Evolutionary conservation across 352 stramenopile species (phyloP), one percentile per base, ranked within the genome.

Genomic region (Peronospora destructor): DNA sequence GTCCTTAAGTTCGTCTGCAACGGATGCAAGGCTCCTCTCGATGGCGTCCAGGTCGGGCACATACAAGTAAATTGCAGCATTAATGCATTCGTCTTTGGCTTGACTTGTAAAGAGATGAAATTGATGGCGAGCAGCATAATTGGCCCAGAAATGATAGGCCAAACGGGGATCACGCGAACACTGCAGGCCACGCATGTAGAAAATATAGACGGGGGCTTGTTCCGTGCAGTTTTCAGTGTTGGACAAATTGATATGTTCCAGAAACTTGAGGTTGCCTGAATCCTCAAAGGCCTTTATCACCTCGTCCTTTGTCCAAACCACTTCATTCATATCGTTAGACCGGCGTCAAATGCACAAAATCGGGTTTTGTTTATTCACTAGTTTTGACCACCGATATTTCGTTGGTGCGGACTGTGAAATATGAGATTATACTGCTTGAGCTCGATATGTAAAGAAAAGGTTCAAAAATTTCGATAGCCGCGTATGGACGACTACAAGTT

Each of bases 31-130:
- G 45, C 66, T 79, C 59, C 67, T 68, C 55, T 80, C 71, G 14
- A 85, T 69, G 9, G 58, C 61, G 53, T 87, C 67, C 39, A 87
- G 47, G 52, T 78, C 59, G 2, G 71, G 61, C 48, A 81, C 75
- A 51, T 83, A 87, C 21, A 87, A 56, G 45, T 67, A 79, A 55
- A 85, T 84, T 16, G 49, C 46, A 29, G 68, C 73, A 23, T 76
- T 65, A 41, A 87, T 78, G 47, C 61, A 71, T 53, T 87, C 73
- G 55, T 71, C 58, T 52, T 78, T 69, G 33, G 65, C 48, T 55
- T 87, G 73, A 25, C 70, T 43, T 21, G 76, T 84, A 56, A 87
- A 85, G 21, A 87, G 47, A 46, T 87, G 76, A 53, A 87, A 87
- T 59, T 87, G 76, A 57, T 83, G 76, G 51, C 75, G 71, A 8